Conservation (phyloP, 2,329 filamentous ascomycete genomes). For the Lizonia empirigonia region DNA sequence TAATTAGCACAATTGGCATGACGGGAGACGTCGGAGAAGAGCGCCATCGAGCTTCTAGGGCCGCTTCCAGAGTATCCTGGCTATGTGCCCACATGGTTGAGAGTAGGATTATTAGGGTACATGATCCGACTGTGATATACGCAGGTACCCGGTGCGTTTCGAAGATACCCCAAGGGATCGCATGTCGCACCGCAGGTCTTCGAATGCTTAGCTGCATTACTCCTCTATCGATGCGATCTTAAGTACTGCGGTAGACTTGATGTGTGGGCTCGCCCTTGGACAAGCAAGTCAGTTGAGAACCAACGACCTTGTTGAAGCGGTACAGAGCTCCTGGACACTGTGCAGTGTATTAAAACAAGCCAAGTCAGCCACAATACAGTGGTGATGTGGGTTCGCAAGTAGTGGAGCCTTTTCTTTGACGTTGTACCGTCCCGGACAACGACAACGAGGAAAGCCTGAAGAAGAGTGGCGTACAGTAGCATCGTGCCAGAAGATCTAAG, state of each 20-base stretch:
- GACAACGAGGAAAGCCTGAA: neutral
- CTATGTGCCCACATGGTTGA: neutral
- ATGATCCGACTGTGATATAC: conserved; percentile 6
- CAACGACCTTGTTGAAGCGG: neutral
- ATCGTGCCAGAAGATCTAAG: neutral
- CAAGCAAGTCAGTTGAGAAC: neutral
- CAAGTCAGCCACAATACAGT: neutral
- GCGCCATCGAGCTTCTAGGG: neutral
- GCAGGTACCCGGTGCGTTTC: neutral
- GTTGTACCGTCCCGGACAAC: neutral
- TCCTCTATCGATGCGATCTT: neutral
- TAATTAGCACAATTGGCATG: neutral
- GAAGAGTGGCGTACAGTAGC: neutral
- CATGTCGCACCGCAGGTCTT: conserved; percentile 1
- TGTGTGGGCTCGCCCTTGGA: neutral
- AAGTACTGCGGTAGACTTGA: neutral
- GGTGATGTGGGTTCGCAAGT: neutral
- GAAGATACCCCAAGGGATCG: neutral
- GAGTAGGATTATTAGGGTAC: neutral
- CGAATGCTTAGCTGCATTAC: neutral
- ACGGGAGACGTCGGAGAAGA: neutral
- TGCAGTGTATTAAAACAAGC: neutral
- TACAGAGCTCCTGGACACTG: neutral
- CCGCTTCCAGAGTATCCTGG: neutral
- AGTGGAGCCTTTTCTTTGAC: too few relatives aligned